Conservation (phyloP, 441 rosid genomes). For the Syzygium syzygioides region DNA sequence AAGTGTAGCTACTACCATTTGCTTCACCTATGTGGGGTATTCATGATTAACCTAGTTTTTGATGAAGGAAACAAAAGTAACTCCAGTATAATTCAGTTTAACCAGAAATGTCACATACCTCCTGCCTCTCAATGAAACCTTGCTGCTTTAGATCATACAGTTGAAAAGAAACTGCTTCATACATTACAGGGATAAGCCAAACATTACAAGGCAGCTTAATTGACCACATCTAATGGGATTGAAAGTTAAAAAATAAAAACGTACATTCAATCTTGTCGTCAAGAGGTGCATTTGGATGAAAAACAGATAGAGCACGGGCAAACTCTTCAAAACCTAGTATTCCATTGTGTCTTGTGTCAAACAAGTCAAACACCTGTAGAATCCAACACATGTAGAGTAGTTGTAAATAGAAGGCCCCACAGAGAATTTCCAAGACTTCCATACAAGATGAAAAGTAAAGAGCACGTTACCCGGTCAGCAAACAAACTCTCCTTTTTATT, state of each 20-base stretch:
- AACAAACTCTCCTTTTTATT: conserved; percentile 94
- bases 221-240: not conserved
- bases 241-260: conserved; percentile 9
- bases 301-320: conserved; percentile 91
- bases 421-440: not conserved
- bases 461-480: conserved; percentile 74
- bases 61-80: not conserved
- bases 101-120: conserved; percentile 31
- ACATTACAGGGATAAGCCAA: not conserved
- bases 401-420: not conserved
- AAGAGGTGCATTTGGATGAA: conserved; percentile 90
- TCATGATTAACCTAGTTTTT: not conserved
- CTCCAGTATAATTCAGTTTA: not conserved
- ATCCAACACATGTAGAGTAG: conserved; percentile 7
- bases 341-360: conserved; percentile 94
- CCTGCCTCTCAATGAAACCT: conserved; percentile 91
- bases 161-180: conserved; percentile 78
- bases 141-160: conserved; percentile 93
- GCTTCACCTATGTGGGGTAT: conserved; percentile 51
- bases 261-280: conserved; percentile 77
- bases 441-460: not conserved
- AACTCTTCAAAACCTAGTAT: conserved; percentile 96
- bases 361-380: conserved; percentile 86
- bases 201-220: not conserved
- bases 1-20: conserved; percentile 96